A percentile compares a stretch with the other conserved stretches of the same genome.
phyloP scores from a whole-genome alignment of 495 filamentous ascomycete species.

The Daldinia concentrica region DNA sequence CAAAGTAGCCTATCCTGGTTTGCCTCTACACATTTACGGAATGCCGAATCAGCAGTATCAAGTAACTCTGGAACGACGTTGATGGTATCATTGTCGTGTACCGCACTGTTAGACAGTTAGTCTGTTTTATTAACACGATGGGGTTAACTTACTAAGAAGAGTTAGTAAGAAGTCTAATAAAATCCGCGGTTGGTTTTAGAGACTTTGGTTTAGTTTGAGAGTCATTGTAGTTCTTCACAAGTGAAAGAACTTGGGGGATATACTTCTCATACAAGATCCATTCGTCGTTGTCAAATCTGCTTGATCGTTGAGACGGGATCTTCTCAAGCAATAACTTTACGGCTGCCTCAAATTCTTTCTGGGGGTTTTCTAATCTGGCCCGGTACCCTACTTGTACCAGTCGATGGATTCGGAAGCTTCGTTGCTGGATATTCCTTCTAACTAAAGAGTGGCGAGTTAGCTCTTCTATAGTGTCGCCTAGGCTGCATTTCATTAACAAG shows the following conservation, averaged over 20 bases:
- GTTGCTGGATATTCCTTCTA: slow-evolving; percentile 26
- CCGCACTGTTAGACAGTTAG: slow-evolving; percentile 5
- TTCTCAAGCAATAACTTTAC: slow-evolving; percentile 8
- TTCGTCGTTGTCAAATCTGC: slow-evolving; percentile 19
- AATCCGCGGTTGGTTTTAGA: slow-evolving; percentile 15
- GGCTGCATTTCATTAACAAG: slow-evolving; percentile 2
- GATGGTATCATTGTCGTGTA: slow-evolving; percentile 26
- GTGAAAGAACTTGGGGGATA: slow-evolving; percentile 20
- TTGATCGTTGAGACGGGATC: slow-evolving; percentile 13
- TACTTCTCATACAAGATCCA: slow-evolving; percentile 25
- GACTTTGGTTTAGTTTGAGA: slow-evolving; percentile 17
- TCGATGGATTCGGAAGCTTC: slow-evolving; percentile 30
- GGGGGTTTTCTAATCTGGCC: slow-evolving; percentile 35
- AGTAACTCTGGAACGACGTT: slow-evolving; percentile 10
- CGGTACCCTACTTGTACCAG: slow-evolving; percentile 43
- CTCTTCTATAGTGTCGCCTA: slow-evolving; percentile 26
- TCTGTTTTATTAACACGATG: neutral
- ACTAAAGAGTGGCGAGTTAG: slow-evolving; percentile 33
- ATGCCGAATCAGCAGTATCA: slow-evolving; percentile 19
- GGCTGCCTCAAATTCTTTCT: slow-evolving; percentile 30
- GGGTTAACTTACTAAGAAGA: slow-evolving; percentile 9
- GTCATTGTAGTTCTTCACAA: slow-evolving; percentile 18
- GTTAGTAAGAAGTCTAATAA: slow-evolving; percentile 17
- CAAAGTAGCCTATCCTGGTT: slow-evolving; percentile 8
- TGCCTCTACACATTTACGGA: slow-evolving; percentile 2